Base-by-base conservation (phyloP, 1,284 basidiomycete species). In the Puccinia hordei region DNA sequence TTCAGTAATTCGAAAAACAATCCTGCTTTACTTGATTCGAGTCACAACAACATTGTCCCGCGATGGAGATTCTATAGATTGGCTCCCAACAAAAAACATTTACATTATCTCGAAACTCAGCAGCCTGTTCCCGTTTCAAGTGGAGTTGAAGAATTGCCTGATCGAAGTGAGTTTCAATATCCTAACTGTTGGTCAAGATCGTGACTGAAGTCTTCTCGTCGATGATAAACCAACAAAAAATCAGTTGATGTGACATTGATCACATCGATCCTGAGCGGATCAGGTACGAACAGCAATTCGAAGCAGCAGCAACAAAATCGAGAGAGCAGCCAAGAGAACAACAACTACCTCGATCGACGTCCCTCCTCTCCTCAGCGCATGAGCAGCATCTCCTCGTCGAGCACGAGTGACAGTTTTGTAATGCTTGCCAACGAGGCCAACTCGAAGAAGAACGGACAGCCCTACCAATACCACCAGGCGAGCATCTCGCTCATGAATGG, bases 91-190 rank as follows among this genome's bases (percentile, higher is more conserved):
- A 86, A 89, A 82, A 93, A 92, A 85, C 91, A 91, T 84, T 87
- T 95, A 22, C 92, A 94, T 86, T 95, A 91, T 84, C 90, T 92
- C 59, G 93, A 95, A 85, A 91, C 90, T 83, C 87, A 88, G 2
- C 88, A 91, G 82, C 92, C 93, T 85, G 91, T 92, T 82, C 89
- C 89, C 57, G 90, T 95, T 65, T 90, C 92, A 27, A 90, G 88
- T 78, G 94, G 93, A 17, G 86, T 93, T 49, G 93, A 95, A 84
- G 94, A 94, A 84, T 88, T 95, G 71, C 91, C 93, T 0, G 93
- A 96, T 79, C 89, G 91, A 81, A 92, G 85, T 87, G 82, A 81
- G 88, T 86, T 6, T 68, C n/a, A n/a, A n/a, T n/a, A n/a, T n/a
- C n/a, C n/a, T n/a, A n/a, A n/a, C n/a, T n/a, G n/a, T n/a, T n/a